Evolutionary conservation across 371 early-diverging fungal genomes (phyloP), one percentile per base, ranked within the genome.

Genomic region (Actinomucor elegans): DNA sequence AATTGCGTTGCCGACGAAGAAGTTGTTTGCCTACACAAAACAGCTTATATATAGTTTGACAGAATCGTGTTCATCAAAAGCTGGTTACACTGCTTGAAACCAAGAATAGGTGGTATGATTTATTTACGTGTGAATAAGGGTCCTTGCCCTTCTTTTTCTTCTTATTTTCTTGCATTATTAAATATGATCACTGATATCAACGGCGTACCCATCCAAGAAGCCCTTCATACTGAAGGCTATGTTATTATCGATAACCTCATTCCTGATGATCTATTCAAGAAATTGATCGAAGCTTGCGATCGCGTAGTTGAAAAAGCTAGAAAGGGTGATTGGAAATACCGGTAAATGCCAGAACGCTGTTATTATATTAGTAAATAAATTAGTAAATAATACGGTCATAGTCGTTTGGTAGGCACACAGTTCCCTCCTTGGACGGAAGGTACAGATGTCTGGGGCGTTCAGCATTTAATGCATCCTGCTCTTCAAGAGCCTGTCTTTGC

Each of bases 391-490:
- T n/a, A n/a, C n/a, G n/a, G 17, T n/a, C 23, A 21, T 37, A 68
- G 75, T 43, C 77, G 79, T 42, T 52, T 75, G 27, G 81, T 81
- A 9, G 81, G 81, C 32, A 79, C 75, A 3, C 79, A 77, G 35
- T 81, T 81, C 40, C 81, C 81, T 35, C 81, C 81, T 32, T 81
- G 81, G 81, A 69, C 65, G 11, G 76, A 79, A 50, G 79, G 71
- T 5, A 72, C 72, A 20, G 77, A 77, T 45, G 74, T 73, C 2
- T 81, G 81, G 81, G 81, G 81, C 46, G 76, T 81, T n/a, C 81
- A 81, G 31, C 75, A 75, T 41, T 34, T 79, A 36, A 60, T 71
- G 50, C 77, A 81, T 48, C 79, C 81, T 36, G 76, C 77, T 2
- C 53, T 81, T 18, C 32, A 63, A 11, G 81, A 81, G 51, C 59